Conservation (phyloP, 2,329 filamentous ascomycete species). For the Aaosphaeria arxii region DNA sequence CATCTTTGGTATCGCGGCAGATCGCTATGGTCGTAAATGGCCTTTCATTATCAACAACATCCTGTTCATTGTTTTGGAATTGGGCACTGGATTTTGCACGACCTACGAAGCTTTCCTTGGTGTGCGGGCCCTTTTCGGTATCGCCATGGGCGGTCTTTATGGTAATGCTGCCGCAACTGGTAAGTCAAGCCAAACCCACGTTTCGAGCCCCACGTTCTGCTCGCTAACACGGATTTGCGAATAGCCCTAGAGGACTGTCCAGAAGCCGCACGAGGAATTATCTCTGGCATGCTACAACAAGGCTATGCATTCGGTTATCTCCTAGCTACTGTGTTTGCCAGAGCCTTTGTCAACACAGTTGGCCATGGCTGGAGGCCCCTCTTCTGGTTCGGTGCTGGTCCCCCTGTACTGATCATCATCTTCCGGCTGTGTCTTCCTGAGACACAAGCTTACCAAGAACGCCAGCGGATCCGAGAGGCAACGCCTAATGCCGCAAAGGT, state of each 20-base stretch:
- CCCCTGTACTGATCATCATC: conserved; percentile 75
- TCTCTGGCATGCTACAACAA: conserved; percentile 62
- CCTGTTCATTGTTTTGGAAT: conserved; percentile 59
- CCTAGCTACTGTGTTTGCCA: conserved; percentile 55
- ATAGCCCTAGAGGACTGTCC: conserved; percentile 61
- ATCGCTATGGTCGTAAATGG: conserved; percentile 58
- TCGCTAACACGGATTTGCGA: neutral
- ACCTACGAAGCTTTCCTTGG: conserved; percentile 59
- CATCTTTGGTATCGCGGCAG: conserved; percentile 53
- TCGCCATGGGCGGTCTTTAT: conserved; percentile 64
- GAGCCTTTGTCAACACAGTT: conserved; percentile 71
- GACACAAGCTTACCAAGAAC: conserved; percentile 68
- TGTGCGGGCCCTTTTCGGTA: conserved; percentile 59
- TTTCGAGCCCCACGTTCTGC: no score
- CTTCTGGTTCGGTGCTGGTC: conserved; percentile 84
- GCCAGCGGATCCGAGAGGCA: conserved; percentile 61
- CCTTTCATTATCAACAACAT: conserved; percentile 58
- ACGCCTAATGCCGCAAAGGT: conserved; percentile 59
- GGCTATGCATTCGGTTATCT: conserved; percentile 64
- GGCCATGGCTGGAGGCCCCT: conserved; percentile 78
- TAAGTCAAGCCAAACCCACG: conserved; percentile 5
- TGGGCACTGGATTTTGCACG: conserved; percentile 58
- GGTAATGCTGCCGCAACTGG: conserved; percentile 59
- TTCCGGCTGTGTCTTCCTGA: conserved; percentile 78
- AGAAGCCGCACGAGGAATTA: conserved; percentile 54